Evolutionary conservation across 805 yeast species (phyloP).

Genomic region (Yarrowia alimentaria): DNA sequence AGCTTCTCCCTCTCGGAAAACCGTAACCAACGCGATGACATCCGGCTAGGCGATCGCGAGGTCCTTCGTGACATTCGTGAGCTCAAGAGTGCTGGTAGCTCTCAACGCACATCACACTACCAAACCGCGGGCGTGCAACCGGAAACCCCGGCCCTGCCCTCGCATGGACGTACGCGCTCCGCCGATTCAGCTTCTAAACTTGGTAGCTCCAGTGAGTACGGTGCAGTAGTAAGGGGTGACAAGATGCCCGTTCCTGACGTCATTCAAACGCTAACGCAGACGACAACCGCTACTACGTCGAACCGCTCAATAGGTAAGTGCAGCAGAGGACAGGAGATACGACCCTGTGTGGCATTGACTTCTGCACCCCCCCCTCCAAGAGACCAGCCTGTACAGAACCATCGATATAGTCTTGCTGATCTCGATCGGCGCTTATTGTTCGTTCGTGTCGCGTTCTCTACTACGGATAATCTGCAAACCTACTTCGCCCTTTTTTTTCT

Average conservation of each 20-base stretch:
- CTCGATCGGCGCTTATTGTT: no score
- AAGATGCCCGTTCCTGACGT: no score
- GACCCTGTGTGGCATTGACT: no score
- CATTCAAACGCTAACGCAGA: slow-evolving; percentile 7
- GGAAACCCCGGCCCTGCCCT: no score
- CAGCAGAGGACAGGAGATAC: background rate
- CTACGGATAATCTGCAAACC: no score
- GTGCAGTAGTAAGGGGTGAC: no score
- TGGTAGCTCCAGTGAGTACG: slow-evolving; percentile 3
- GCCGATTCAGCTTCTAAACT: background rate
- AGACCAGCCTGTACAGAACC: background rate
- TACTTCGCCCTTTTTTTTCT: slow-evolving; percentile 1
- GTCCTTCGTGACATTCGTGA: slow-evolving; percentile 15
- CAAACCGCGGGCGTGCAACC: no score
- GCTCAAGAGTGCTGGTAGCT: slow-evolving; percentile 10
- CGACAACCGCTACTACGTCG: slow-evolving; percentile 4
- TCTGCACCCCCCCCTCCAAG: no score
- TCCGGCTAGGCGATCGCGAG: slow-evolving; percentile 19
- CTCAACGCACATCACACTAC: no score
- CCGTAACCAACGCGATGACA: background rate
- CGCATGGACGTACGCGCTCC: no score
- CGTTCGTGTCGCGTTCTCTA: no score
- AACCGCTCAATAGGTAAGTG: slow-evolving; percentile 19
- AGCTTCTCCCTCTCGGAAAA: slow-evolving; percentile 9
- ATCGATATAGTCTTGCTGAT: background rate